Base-by-base conservation (phyloP, 345 rosid species). In the Hypericum perforatum region DNA sequence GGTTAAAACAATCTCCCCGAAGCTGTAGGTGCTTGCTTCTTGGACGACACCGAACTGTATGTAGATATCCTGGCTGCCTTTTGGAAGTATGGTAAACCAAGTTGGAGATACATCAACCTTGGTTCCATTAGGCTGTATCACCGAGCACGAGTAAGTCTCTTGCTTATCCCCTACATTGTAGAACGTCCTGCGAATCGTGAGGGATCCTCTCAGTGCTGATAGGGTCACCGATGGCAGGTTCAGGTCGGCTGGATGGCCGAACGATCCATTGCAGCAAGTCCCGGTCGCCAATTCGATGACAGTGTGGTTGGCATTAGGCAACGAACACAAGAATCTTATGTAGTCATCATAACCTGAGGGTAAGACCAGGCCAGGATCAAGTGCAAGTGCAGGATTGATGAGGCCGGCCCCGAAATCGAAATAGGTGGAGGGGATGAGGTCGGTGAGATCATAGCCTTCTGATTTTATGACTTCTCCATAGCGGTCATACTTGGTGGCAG, bases 281-380 rank as follows among this genome's bases (percentile, higher is more conserved):
- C 91, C 84, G 0, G 88, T 84, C 0, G 82, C 69, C 0, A 75
- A 69, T 55, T 63, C 64, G 64, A 89, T 59, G 0, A 9, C 56
- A 7, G 2, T 9, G 7, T 56, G 76, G 57, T 64, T 60, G 0
- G 79, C 56, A 15, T 62, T 60, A 13, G 97, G 84, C 43, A 82
- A 37, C 36, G 95, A 84, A 57, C 94, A 86, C 66, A 90, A 59
- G 73, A 90, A 86, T 45, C 60, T 72, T 57, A 78, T 68, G 69
- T 82, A 80, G 55, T 86, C 94, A 46, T 78, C 70, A 49, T 62
- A 57, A 82, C 95, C 87, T 59, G 87, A 59, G 45, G 79, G 42
- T 49, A 84, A 73, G 66, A 82, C 85, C 0, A 90, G 76, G 66
- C 96, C 89, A 6, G 97, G 94, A 69, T 86, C 86, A 37, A 84